A percentile compares a stretch with the other conserved stretches of the same genome.
phyloP scores from a whole-genome alignment of 192 early-diverging fungal genomes.

The Backusella mclennaniae region DNA sequence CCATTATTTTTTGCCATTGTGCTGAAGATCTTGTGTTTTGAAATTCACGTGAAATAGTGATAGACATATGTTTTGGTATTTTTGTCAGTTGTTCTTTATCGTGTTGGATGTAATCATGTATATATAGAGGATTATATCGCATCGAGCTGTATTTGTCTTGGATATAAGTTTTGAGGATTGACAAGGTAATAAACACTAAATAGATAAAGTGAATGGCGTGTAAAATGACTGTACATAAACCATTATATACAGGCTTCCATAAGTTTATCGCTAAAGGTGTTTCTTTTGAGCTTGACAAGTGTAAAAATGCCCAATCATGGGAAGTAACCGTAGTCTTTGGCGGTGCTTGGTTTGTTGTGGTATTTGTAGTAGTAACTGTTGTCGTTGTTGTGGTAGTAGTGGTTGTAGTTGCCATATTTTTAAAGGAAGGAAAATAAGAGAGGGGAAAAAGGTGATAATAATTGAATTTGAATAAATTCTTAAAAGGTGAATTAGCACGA shows the following conservation, averaged over 20 bases:
- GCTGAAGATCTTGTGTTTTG: conserved; percentile 1
- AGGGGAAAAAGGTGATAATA: neutral
- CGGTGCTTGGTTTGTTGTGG: neutral
- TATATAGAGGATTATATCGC: neutral
- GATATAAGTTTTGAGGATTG: neutral
- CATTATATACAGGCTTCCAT: neutral
- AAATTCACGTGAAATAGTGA: conserved; percentile 27
- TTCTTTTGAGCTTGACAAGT: neutral
- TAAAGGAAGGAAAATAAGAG: neutral
- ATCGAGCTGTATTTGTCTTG: neutral
- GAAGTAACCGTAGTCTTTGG: neutral
- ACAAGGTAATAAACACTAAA: neutral
- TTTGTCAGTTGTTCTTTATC: conserved; percentile 25
- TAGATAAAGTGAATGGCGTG: neutral
- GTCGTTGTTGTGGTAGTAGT: neutral
- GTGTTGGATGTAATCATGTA: neutral
- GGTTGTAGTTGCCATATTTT: neutral
- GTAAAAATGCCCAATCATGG: neutral
- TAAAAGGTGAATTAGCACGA: conserved; percentile 7
- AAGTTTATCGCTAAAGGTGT: neutral
- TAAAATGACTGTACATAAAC: neutral
- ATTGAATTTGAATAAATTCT: conserved; percentile 11
- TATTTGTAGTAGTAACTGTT: neutral
- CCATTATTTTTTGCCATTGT: conserved; percentile 22
- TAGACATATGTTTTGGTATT: conserved; percentile 20